Conservation (phyloP, 2,329 filamentous ascomycete species). For the Nakataea oryzae region DNA sequence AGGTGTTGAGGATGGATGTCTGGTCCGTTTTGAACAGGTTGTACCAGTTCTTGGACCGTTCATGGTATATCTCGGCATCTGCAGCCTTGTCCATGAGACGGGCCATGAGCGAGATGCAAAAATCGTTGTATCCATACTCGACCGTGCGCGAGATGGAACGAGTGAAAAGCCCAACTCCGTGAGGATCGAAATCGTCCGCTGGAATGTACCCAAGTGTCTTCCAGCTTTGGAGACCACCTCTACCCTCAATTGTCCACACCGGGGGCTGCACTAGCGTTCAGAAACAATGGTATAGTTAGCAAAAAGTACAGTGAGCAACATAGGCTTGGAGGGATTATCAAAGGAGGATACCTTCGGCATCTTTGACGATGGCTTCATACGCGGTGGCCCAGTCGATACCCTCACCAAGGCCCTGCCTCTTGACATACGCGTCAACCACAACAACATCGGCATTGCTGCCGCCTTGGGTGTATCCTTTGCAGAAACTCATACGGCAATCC, state of each 20-base stretch:
- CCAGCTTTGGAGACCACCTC: slow-evolving; percentile 61
- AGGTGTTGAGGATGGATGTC: slow-evolving; percentile 27
- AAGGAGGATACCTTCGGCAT: slow-evolving; percentile 39
- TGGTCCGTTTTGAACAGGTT: slow-evolving; percentile 52
- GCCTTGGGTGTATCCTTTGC: slow-evolving; percentile 57
- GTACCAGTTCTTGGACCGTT: slow-evolving; percentile 49
- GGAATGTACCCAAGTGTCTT: slow-evolving; percentile 59
- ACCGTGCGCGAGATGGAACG: slow-evolving; percentile 59
- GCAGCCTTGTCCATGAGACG: slow-evolving; percentile 35
- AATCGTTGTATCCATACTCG: slow-evolving; percentile 68
- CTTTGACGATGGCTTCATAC: slow-evolving; percentile 57
- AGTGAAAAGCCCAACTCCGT: slow-evolving; percentile 52
- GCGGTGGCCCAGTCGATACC: slow-evolving; percentile 54
- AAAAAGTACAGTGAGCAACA: background rate
- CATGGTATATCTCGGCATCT: slow-evolving; percentile 47
- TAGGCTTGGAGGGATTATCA: background rate
- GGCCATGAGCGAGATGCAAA: slow-evolving; percentile 50
- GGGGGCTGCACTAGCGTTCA: slow-evolving; percentile 38
- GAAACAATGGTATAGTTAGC: background rate
- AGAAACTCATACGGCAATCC: slow-evolving; percentile 58
- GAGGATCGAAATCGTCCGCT: slow-evolving; percentile 49
- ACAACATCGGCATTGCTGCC: slow-evolving; percentile 58
- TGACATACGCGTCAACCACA: slow-evolving; percentile 38
- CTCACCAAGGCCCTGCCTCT: slow-evolving; percentile 39
- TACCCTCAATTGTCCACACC: slow-evolving; percentile 57